Base-by-base conservation (phyloP, 2,329 filamentous ascomycete species). In the Cadophora gregata region DNA sequence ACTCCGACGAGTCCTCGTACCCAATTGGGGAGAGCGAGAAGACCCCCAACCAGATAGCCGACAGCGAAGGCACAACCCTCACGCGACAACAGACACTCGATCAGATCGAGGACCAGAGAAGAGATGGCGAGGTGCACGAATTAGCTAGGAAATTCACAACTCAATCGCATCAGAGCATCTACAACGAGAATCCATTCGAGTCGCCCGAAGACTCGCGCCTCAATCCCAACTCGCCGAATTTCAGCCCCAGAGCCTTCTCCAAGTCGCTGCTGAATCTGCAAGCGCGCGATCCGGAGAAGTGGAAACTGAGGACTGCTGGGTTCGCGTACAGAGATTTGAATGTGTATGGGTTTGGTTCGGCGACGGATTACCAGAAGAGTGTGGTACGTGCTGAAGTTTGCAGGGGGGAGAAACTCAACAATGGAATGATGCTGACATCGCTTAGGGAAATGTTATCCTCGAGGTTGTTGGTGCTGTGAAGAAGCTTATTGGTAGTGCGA, bases 341-440 rank as follows among this genome's bases (percentile, higher is more conserved):
- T 67, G 88, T 91, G 5, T 87, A 88, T 74, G 89, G 90, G 48
- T 92, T 84, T 72, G 89, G 89, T 53, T 85, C 84, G 48, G 81
- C 86, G 0, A 91, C 89, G 0, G 90, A 92, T 76, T 92, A 89
- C 77, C 90, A 92, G 76, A 89, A 88, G 76, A 84, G 87, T 73
- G 86, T 90, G 6, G 55, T 58, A 58, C 33, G 55, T 38, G 36
- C 12, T n/a, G 42, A 21, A n/a, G n/a, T n/a, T 47, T 47, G 42
- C 42, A 47, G 42, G 42, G 19, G n/a, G 6, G 42, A 21, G 1
- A 21, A 25, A 25, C 33, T 38, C 21, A 36, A 58, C 21, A 36
- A 53, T 42, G 31, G 12, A 36, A 58, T 12, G 25, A 53, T 42
- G 31, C 55, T 58, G 55, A 58, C 55, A 38, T 24, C n/a, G 55